Evolutionary conservation across 441 rosid genomes (phyloP).

Genomic region (Mallotus repandus): DNA sequence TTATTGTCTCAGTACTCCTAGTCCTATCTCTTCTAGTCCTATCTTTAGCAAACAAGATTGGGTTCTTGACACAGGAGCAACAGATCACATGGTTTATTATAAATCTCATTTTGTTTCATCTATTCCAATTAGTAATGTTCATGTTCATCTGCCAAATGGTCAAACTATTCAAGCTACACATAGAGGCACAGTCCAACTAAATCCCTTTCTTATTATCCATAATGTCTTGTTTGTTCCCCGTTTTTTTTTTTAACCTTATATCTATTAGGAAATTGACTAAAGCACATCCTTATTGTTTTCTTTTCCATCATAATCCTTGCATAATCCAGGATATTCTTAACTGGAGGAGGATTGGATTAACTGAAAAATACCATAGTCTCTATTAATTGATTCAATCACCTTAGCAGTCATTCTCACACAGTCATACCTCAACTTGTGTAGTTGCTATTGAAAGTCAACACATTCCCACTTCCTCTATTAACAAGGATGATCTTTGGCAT

Average conservation of each 20-base stretch:
- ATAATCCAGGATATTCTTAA: neutral
- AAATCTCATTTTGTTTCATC: no score
- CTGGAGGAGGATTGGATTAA: neutral
- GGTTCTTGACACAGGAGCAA: neutral
- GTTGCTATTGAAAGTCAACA: no score
- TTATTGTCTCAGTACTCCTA: no score
- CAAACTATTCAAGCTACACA: neutral
- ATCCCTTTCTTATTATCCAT: neutral
- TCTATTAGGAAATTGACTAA: neutral
- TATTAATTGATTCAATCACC: neutral
- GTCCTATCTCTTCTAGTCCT: no score
- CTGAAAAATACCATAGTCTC: neutral
- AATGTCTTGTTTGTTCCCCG: neutral
- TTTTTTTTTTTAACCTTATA: neutral
- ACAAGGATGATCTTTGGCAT: no score
- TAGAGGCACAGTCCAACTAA: neutral
- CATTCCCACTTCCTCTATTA: no score
- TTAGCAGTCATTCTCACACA: neutral
- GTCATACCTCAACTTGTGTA: no score
- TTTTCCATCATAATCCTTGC: neutral
- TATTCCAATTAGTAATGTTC: no score
- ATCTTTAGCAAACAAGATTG: neutral
- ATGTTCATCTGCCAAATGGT: neutral
- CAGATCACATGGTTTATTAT: neutral
- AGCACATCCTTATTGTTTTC: neutral